Evolutionary conservation across 371 early-diverging fungal species (phyloP).

Genomic region (Globomyces sp.): DNA sequence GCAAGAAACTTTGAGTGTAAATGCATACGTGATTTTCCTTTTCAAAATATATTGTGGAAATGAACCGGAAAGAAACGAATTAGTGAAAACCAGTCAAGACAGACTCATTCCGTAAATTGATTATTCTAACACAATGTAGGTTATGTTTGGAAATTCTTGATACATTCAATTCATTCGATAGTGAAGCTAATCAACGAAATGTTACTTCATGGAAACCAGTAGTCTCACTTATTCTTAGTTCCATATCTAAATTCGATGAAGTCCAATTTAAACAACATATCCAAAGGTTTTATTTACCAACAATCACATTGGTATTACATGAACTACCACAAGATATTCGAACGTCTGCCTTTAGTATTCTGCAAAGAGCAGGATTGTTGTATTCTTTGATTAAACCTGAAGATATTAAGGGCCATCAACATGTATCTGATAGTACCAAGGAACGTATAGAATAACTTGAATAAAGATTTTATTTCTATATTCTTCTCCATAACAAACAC

Average conservation of each 20-base stretch:
- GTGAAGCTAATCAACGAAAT: conserved; percentile 45
- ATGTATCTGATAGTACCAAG: too few species aligned
- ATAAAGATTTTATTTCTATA: too few species aligned
- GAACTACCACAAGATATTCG: conserved; percentile 13
- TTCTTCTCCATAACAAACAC: too few species aligned
- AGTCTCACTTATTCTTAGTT: conserved; percentile 51
- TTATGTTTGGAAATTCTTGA: conserved; percentile 34
- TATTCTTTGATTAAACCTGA: conserved; percentile 1
- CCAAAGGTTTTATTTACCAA: conserved; percentile 37
- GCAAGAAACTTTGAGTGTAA: conserved; percentile 69
- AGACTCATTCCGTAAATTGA: conserved; percentile 49
- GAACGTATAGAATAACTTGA: too few species aligned
- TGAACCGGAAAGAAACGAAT: conserved; percentile 24
- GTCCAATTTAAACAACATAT: conserved; percentile 47
- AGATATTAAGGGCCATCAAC: neutral
- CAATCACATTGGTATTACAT: conserved; percentile 18
- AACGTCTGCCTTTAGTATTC: neutral
- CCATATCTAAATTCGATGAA: conserved; percentile 47
- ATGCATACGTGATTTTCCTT: conserved; percentile 40
- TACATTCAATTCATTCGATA: conserved; percentile 51
- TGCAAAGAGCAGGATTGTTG: conserved; percentile 4
- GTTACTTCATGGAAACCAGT: conserved; percentile 58
- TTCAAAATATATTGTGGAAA: conserved; percentile 47
- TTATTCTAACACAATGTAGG: neutral
- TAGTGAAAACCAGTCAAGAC: conserved; percentile 38